A percentile compares a stretch with the other conserved stretches of the same genome.
phyloP scores from a whole-genome alignment of 352 stramenopile species.

The Pythium folliculosum region DNA sequence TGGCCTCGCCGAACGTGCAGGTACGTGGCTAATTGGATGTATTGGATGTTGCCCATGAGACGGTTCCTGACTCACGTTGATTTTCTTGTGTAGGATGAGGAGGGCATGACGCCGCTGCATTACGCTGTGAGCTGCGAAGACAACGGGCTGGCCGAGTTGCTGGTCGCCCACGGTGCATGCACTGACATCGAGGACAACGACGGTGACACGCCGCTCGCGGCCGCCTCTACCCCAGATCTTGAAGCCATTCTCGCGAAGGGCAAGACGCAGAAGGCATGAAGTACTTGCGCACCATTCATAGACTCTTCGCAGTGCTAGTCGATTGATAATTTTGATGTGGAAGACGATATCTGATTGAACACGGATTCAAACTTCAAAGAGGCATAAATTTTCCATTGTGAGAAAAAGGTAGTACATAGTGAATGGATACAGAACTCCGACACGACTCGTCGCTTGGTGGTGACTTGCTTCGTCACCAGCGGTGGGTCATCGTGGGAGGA shows the following conservation, averaged over 20 bases:
- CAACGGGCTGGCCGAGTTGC: constrained; percentile 59
- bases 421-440: not conserved
- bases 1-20: constrained; percentile 62
- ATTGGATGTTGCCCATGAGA: not conserved
- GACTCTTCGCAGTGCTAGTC: no score
- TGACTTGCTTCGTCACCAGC: no score
- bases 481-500: no score
- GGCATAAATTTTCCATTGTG: no score
- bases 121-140: constrained; percentile 78
- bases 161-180: constrained; percentile 65
- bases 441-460: no score
- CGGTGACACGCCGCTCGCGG: constrained; percentile 59
- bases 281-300: not conserved
- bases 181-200: constrained; percentile 66
- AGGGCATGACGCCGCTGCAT: constrained; percentile 82
- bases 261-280: constrained; percentile 10
- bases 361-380: no score
- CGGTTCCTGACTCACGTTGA: no score
- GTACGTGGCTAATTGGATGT: constrained; percentile 23
- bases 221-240: constrained; percentile 42
- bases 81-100: constrained; percentile 40
- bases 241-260: constrained; percentile 43
- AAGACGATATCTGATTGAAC: no score
- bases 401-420: no score
- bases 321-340: no score